Evolutionary conservation across 495 filamentous ascomycete genomes (phyloP), one percentile per base, ranked within the genome.

Genomic region (Astrothelium macrocarpum): DNA sequence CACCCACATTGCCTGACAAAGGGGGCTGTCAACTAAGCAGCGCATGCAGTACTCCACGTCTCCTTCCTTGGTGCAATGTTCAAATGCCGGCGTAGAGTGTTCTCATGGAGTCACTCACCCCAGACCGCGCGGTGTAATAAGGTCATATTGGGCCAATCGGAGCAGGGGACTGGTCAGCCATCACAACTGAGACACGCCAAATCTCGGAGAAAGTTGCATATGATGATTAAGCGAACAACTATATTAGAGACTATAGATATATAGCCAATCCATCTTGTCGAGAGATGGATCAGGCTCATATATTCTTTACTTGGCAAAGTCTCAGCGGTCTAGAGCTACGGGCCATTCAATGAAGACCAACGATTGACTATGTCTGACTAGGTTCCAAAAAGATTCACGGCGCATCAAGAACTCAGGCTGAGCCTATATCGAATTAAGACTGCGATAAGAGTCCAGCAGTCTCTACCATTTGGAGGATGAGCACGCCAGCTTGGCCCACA

Each of bases 131-230:
- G 20, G 62, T 63, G 46, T 32, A 58, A 59, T 63, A 32, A 25
- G 32, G 32, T 43, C 2, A 2, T 1, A n/a, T 58, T 29, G 26
- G 23, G 45, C 29, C 28, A 32, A 34, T 53, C 62, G 31, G 25
- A 59, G 43, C 45, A 39, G 49, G 59, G 62, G 45, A 49, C 20
- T 49, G 45, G 45, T 58, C 62, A 32, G 62, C 61, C 61, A 2
- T 42, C 49, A 59, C 43, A 59, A 63, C 62, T 43, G 46, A 63
- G 46, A 59, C 62, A 59, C 62, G 46, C 62, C 2, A 63, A 60
- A 26, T 42, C 36, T 64, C 62, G 62, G 62, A 64, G 62, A 64
- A 64, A 64, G 62, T 64, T 64, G 62, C 62, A 59, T 29, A 42
- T 46, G 56, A 64, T 64, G 62, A 63, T 26, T 58, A 63, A 56